Conservation (phyloP, 1,284 basidiomycete genomes). For the Bjerkandera adusta region DNA sequence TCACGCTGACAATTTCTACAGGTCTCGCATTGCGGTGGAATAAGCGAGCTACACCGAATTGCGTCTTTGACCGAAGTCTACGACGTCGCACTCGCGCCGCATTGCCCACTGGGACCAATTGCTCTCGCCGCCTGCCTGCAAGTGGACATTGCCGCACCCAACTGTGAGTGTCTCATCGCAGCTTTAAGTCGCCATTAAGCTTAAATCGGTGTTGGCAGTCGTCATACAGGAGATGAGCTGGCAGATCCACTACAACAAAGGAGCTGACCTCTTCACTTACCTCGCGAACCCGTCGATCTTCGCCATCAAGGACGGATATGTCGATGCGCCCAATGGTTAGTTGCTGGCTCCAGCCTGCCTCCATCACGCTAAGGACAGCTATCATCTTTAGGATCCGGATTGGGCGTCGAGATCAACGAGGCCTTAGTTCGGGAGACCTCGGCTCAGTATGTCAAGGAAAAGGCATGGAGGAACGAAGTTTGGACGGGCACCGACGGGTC, state of each 20-base stretch:
- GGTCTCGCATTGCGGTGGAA: constrained; percentile 70
- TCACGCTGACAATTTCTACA: constrained; percentile 20
- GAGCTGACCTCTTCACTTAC: constrained; percentile 70
- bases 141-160: constrained; percentile 51
- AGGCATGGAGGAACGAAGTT: constrained; percentile 60
- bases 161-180: constrained; percentile 40
- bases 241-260: constrained; percentile 77
- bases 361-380: too few species aligned
- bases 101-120: constrained; percentile 67
- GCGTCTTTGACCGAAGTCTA: constrained; percentile 70
- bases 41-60: constrained; percentile 70
- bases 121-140: constrained; percentile 72
- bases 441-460: constrained; percentile 31
- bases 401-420: constrained; percentile 73
- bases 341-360: neutral
- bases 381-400: constrained; percentile 49
- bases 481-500: constrained; percentile 57
- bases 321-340: constrained; percentile 51
- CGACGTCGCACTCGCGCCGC: constrained; percentile 61
- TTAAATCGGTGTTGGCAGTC: constrained; percentile 38
- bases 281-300: constrained; percentile 59
- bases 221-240: constrained; percentile 70
- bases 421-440: constrained; percentile 54
- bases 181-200: neutral
- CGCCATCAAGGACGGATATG: constrained; percentile 56